Conservation (phyloP, 2,329 filamentous ascomycete species). For the Chaetomium sp. region DNA sequence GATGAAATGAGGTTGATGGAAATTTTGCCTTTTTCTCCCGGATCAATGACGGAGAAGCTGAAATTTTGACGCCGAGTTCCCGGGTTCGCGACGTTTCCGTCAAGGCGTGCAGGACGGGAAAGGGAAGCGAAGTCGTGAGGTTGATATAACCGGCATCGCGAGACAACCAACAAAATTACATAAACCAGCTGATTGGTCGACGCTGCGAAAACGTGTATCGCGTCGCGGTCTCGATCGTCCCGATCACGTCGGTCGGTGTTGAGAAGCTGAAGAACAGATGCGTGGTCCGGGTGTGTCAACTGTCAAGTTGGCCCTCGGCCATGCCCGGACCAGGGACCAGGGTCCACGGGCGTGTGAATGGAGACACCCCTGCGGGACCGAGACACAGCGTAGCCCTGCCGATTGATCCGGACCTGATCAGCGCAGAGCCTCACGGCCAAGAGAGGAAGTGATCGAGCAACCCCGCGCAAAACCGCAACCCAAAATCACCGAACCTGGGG, state of each 20-base stretch:
- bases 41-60: too few species aligned
- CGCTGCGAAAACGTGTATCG: neutral
- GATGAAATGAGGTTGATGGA: too few species aligned
- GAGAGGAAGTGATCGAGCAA: conserved; percentile 5
- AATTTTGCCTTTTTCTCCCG: too few species aligned
- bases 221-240: neutral
- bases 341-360: too few species aligned
- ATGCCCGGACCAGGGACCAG: too few species aligned
- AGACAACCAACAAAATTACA: neutral
- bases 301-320: too few species aligned
- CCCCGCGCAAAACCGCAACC: neutral
- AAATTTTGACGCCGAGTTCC: too few species aligned
- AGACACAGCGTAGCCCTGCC: neutral
- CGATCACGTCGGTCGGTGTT: neutral
- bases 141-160: neutral
- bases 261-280: neutral
- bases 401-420: conserved; percentile 5
- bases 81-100: too few species aligned
- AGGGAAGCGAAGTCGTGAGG: neutral
- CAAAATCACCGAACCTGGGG: neutral
- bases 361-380: neutral
- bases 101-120: neutral
- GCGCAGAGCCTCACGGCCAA: conserved; percentile 14
- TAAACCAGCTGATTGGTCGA: neutral
- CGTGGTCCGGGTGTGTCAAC: too few species aligned